Base-by-base conservation (phyloP, 2,329 filamentous ascomycete species). In the Exophiala sp. region DNA sequence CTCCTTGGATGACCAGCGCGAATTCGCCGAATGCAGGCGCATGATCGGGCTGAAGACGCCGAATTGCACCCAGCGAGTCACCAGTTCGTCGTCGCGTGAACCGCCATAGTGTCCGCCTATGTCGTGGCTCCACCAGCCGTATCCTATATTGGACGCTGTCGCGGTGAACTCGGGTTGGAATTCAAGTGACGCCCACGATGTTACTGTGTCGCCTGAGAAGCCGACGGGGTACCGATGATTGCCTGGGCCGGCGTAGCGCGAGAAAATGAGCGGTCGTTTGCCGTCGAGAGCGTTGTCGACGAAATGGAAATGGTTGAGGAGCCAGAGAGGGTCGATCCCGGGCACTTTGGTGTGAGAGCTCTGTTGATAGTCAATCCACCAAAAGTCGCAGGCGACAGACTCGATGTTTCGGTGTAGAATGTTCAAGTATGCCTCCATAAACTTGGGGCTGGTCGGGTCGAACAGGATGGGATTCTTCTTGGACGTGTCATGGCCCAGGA, bases 311-410 rank as follows among this genome's bases (percentile, higher is more conserved):
- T 84, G 81, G 58, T 83, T 84, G 16, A 83, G 70, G 19, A 82
- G 65, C 80, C 81, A 83, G 0, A 84, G 66, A 0, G 81, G 81
- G 61, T 83, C 81, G 2, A 83, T 67, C 1, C 79, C 79, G 0
- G 72, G 74, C 4, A 82, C 70, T 27, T 71, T 70, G 1, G 78
- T 79, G 48, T 71, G 67, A 2, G 69, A 65, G 1, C 81, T 81
- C 62, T 83, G 81, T 62, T 84, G 81, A 80, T 80, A 84, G 61
- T 84, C 81, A 22, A 83, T 72, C 81, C 81, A 84, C 78, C 79
- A 82, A 49, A 84, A 82, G 59, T 83, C 80, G 18, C 74, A 70
- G 1, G 77, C 80, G 7, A 77, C 67, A 1, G 74, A 67, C 53
- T 83, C 80, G 22, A 82, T 67, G 11, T 70, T 66, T 10, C 74